Conservation (phyloP, 768 basidiomycete species). For the Podaxis mareebaensis region DNA sequence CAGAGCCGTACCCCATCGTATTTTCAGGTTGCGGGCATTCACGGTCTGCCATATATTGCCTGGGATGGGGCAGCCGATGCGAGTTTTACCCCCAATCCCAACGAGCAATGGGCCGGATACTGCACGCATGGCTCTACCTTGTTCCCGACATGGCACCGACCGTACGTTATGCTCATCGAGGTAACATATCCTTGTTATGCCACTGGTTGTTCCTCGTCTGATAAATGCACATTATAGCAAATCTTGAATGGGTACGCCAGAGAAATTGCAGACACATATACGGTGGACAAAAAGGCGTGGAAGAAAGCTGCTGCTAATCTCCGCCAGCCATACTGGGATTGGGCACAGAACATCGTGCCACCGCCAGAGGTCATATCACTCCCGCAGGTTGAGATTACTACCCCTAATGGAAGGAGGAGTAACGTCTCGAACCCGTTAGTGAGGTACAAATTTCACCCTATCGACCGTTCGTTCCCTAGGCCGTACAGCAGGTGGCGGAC, state of each 20-base stretch:
- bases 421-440: constrained; percentile 32
- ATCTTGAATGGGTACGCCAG: constrained; percentile 39
- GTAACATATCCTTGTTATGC: constrained; percentile 24
- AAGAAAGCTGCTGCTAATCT: constrained; percentile 34
- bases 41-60: constrained; percentile 45
- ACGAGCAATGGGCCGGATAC: constrained; percentile 42
- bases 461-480: constrained; percentile 29
- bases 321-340: constrained; percentile 53
- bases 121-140: constrained; percentile 53
- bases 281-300: constrained; percentile 27
- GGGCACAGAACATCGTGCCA: constrained; percentile 40
- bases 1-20: constrained; percentile 37
- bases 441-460: constrained; percentile 33
- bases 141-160: constrained; percentile 59
- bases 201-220: not conserved
- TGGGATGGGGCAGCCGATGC: constrained; percentile 44
- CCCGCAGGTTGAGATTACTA: constrained; percentile 28
- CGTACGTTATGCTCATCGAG: constrained; percentile 52
- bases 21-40: constrained; percentile 51
- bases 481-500: constrained; percentile 33
- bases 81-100: constrained; percentile 23
- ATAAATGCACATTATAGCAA: constrained; percentile 38
- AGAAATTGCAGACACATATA: constrained; percentile 42
- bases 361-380: constrained; percentile 37
- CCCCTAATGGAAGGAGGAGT: constrained; percentile 25